phyloP scores from a whole-genome alignment of 2,329 filamentous ascomycete genomes.

The Fusarium virguliforme region DNA sequence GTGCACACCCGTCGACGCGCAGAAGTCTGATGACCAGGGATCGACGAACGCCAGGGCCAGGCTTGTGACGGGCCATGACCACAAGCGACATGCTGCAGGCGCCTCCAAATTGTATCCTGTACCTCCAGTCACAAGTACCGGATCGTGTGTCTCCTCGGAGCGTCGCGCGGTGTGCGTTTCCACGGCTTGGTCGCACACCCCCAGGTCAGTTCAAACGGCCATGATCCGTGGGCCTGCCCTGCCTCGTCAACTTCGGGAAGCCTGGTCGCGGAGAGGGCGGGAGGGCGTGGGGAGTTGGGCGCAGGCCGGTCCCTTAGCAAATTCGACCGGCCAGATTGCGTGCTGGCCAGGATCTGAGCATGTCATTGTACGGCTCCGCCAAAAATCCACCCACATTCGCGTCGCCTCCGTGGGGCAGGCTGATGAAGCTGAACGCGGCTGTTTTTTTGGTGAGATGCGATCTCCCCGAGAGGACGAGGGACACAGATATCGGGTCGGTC shows the following conservation, averaged over 20 bases:
- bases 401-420: slow-evolving; percentile 23
- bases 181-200: slow-evolving; percentile 26
- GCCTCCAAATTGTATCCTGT: slow-evolving; percentile 17
- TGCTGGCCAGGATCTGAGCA: slow-evolving; percentile 53
- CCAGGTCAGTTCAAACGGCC: slow-evolving; percentile 34
- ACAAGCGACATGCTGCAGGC: slow-evolving; percentile 16
- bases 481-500: neutral
- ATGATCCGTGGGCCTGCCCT: slow-evolving; percentile 2
- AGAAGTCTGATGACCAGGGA: slow-evolving; percentile 27
- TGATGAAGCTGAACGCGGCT: slow-evolving; percentile 16
- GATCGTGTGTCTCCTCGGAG: slow-evolving; percentile 33
- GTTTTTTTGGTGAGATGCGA: slow-evolving; percentile 1
- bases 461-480: neutral
- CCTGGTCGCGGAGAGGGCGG: slow-evolving; percentile 29
- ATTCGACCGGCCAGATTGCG: slow-evolving; percentile 44
- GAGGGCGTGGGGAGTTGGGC: slow-evolving; percentile 40
- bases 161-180: slow-evolving; percentile 21
- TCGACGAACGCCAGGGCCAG: slow-evolving; percentile 40
- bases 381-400: slow-evolving; percentile 40
- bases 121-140: slow-evolving; percentile 14
- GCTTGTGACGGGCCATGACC: slow-evolving; percentile 10
- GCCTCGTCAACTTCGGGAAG: slow-evolving; percentile 8
- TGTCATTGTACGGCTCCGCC: slow-evolving; percentile 47
- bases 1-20: slow-evolving; percentile 3
- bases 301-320: slow-evolving; percentile 7